A percentile compares a stretch with the other conserved stretches of the same genome.
Conservation (phyloP, 129 eudicot species). For the Glebionis coronaria region DNA sequence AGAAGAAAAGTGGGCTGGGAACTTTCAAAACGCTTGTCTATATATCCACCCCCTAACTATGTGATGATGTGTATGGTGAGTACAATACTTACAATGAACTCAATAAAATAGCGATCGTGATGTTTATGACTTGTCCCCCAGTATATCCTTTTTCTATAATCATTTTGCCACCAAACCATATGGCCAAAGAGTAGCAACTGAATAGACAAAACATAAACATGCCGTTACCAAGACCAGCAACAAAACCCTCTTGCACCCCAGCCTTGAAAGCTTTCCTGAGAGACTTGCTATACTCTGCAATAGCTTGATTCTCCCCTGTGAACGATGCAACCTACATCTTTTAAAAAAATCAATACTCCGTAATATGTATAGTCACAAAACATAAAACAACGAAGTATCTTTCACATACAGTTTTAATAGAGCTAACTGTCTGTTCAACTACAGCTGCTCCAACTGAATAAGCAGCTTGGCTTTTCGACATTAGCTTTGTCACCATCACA, state of each 20-base stretch:
- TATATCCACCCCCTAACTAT: no score
- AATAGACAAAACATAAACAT: constrained; percentile 43
- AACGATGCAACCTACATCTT: constrained; percentile 67
- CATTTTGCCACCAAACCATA: constrained; percentile 80
- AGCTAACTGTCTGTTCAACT: constrained; percentile 83
- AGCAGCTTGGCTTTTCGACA: constrained; percentile 55
- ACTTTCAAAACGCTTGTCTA: no score
- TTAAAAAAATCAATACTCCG: no score
- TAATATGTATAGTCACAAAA: neutral
- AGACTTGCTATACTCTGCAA: constrained; percentile 55
- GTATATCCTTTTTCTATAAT: constrained; percentile 56
- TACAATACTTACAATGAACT: constrained; percentile 63
- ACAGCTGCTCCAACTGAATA: constrained; percentile 65
- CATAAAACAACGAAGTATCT: no score
- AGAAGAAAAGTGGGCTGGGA: no score
- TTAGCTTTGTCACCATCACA: constrained; percentile 21
- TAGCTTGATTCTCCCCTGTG: constrained; percentile 79
- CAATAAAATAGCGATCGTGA: constrained; percentile 55
- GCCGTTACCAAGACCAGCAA: constrained; percentile 70
- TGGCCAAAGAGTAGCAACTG: constrained; percentile 63
- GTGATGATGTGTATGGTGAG: no score
- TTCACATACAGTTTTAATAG: constrained; percentile 54
- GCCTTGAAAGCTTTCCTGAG: constrained; percentile 54
- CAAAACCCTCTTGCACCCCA: constrained; percentile 65
- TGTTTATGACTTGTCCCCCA: constrained; percentile 68